phyloP scores from a whole-genome alignment of 208 protist species.

The Strigomonas culicis region DNA sequence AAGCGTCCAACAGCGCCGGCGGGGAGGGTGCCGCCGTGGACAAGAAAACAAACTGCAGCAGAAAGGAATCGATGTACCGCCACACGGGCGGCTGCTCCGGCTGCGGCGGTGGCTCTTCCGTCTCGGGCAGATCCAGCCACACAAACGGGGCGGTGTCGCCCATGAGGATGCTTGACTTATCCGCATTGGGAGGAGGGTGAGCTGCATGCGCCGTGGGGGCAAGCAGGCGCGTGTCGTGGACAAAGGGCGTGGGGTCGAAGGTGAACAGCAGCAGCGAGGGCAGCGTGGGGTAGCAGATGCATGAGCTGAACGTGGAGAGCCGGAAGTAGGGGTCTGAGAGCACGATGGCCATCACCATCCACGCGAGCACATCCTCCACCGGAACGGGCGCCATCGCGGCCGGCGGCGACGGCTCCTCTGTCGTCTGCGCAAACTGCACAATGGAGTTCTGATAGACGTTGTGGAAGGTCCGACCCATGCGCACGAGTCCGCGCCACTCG shows the following conservation, averaged over 20 bases:
- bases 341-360: slow-evolving; percentile 18
- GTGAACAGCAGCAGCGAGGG: slow-evolving; percentile 39
- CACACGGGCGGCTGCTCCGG: too few species aligned
- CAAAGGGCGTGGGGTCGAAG: background rate
- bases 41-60: too few species aligned
- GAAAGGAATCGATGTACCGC: too few species aligned
- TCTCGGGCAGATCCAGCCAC: background rate
- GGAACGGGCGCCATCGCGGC: too few species aligned
- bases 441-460: too few species aligned
- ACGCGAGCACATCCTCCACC: too few species aligned
- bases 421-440: too few species aligned
- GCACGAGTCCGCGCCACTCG: too few species aligned
- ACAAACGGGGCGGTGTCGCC: background rate
- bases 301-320: slow-evolving; percentile 31
- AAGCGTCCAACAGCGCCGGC: background rate
- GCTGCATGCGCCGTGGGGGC: background rate
- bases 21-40: too few species aligned
- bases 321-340: slow-evolving; percentile 57
- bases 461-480: too few species aligned
- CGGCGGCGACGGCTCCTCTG: too few species aligned
- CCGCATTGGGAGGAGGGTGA: background rate
- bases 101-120: background rate
- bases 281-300: slow-evolving; percentile 53
- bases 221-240: background rate
- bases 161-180: background rate